These are phyloP conservation scores for Alternaria brassicicola DNA, from an alignment of 2,329 filamentous ascomycete species.

Conservation along the genomic window DNA sequence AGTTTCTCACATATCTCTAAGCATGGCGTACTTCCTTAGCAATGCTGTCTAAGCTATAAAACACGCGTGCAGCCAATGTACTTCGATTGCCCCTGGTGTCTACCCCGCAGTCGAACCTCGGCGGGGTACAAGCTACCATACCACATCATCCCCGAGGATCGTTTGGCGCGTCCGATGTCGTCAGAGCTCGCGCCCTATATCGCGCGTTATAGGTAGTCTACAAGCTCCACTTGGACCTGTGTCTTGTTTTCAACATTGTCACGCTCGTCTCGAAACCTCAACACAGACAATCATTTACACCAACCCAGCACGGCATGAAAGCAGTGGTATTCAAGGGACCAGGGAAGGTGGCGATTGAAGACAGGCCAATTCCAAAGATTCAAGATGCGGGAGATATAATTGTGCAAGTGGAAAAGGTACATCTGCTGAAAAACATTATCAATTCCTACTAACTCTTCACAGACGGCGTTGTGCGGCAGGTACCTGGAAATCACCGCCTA, in stretches of 20 bases:
- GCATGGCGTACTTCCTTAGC: not conserved
- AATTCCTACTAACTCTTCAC: constrained; percentile 12
- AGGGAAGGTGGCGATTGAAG: constrained; percentile 74
- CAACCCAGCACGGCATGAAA: constrained; percentile 68
- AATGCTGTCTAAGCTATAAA: not conserved
- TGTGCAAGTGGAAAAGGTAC: constrained; percentile 74
- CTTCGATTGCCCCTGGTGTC: constrained; percentile 4
- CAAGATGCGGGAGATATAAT: constrained; percentile 76
- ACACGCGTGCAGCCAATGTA: constrained; percentile 17
- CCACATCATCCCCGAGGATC: constrained; percentile 15
- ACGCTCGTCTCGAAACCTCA: not conserved
- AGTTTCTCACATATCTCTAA: not conserved
- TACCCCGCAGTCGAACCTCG: constrained; percentile 35
- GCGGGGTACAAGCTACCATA: constrained; percentile 28
- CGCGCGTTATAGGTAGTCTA: constrained; percentile 14
- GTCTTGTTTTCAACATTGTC: not conserved
- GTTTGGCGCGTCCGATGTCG: constrained; percentile 12
- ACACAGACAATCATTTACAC: not conserved
- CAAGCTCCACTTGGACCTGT: constrained; percentile 1
- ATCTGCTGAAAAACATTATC: not conserved
- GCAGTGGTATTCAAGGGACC: constrained; percentile 87
- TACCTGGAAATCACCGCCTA: constrained; percentile 49
- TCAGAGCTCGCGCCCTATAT: constrained; percentile 14
- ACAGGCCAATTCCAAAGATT: constrained; percentile 78
- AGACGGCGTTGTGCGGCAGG: constrained; percentile 86